A percentile compares a stretch with the other conserved stretches of the same genome.
These are phyloP conservation scores for Candida manassasensis DNA, from an alignment of 805 yeast species.

Conservation along the genomic window DNA sequence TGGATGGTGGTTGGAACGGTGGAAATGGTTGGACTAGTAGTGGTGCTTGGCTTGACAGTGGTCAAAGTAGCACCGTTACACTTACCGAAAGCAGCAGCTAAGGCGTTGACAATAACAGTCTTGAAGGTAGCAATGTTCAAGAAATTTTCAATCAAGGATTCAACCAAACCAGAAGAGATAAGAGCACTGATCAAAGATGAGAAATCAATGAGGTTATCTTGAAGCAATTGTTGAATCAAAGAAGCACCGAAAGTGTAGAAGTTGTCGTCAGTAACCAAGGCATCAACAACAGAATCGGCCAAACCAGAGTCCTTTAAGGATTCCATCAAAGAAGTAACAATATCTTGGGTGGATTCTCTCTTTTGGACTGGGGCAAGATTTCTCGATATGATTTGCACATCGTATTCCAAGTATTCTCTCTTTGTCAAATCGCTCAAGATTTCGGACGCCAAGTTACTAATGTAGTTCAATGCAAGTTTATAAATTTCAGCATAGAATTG, in stretches of 20 bases:
- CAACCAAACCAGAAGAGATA: conserved; percentile 33
- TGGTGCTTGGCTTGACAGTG: conserved; percentile 18
- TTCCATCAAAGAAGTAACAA: conserved; percentile 35
- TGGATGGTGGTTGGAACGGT: conserved; percentile 8
- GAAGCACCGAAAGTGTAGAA: conserved; percentile 37
- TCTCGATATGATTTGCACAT: background rate
- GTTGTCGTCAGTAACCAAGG: conserved; percentile 32
- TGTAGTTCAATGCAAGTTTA: conserved; percentile 28
- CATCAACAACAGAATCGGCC: conserved; percentile 33
- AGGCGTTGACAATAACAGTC: conserved; percentile 37
- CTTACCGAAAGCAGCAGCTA: conserved; percentile 38
- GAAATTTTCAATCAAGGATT: conserved; percentile 33
- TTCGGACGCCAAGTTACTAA: conserved; percentile 25
- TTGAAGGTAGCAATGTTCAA: conserved; percentile 34
- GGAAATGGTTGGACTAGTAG: conserved; percentile 16
- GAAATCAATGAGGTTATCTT: conserved; percentile 24
- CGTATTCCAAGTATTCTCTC: background rate
- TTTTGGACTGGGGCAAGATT: conserved; percentile 5
- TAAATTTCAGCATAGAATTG: conserved; percentile 35
- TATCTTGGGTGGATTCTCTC: conserved; percentile 11
- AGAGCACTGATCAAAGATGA: conserved; percentile 25
- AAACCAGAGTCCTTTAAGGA: conserved; percentile 41
- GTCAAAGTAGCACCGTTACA: conserved; percentile 29
- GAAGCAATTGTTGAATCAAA: conserved; percentile 27
- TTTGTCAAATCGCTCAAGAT: conserved; percentile 17